These are phyloP conservation scores for Musa schizocarpa DNA, from an alignment of 176 grass and related monocot genomes.

Conservation along the genomic window DNA sequence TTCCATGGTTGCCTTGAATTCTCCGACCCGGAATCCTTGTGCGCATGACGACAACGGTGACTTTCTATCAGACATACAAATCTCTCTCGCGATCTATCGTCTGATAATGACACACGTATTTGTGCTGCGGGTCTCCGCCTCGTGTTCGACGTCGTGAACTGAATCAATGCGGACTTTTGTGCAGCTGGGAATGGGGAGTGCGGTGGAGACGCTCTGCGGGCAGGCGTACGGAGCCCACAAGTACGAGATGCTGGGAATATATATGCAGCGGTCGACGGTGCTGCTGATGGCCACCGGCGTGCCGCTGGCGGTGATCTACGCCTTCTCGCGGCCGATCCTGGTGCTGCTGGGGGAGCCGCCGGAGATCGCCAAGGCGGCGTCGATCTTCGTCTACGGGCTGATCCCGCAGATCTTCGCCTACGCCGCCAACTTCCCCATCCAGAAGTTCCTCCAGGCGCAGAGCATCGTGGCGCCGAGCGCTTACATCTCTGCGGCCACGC, in stretches of 20 bases:
- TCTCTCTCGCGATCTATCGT: too few relatives aligned
- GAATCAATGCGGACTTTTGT: not conserved
- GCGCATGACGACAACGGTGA: too few relatives aligned
- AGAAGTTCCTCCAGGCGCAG: constrained; percentile 65
- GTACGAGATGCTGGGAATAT: constrained; percentile 72
- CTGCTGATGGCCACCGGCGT: constrained; percentile 40
- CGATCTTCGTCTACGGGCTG: constrained; percentile 48
- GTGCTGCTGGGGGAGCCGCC: constrained; percentile 35
- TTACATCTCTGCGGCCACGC: constrained; percentile 41
- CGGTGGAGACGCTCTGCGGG: constrained; percentile 78
- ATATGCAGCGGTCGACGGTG: constrained; percentile 69
- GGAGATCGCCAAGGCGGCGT: constrained; percentile 41
- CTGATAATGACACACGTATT: too few relatives aligned
- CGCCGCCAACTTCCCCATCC: constrained; percentile 56
- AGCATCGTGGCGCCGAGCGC: constrained; percentile 61
- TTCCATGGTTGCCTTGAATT: not conserved
- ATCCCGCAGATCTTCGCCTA: constrained; percentile 66
- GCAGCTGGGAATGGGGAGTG: constrained; percentile 87
- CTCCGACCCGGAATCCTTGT: not conserved
- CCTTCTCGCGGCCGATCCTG: constrained; percentile 43
- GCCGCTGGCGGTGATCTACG: constrained; percentile 40
- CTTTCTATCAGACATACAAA: too few relatives aligned
- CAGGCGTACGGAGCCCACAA: constrained; percentile 76
- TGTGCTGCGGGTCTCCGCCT: too few relatives aligned
- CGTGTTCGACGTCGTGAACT: too few relatives aligned